Percentiles rank a stretch among this genome's conserved stretches.
phyloP scores from a whole-genome alignment of 352 stramenopile genomes.

The Pythium phragmiticola region DNA sequence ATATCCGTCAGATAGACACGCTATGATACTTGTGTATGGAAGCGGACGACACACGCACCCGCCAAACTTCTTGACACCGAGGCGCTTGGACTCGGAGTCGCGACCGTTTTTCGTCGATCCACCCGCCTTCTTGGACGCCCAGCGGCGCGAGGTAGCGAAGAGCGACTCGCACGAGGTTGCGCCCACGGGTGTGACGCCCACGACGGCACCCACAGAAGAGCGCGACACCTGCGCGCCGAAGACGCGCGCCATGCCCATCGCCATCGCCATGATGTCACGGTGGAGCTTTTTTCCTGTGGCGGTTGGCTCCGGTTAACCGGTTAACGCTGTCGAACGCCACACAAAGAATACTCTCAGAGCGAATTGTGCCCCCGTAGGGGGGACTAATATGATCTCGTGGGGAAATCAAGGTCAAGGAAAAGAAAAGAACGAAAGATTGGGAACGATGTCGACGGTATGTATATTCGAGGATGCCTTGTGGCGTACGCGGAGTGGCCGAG shows the following conservation, averaged over 20 bases:
- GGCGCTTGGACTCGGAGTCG: slow-evolving; percentile 95
- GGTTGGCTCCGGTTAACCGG: slow-evolving; percentile 13
- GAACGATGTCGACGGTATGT: slow-evolving; percentile 30
- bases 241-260: slow-evolving; percentile 69
- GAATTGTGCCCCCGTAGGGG: slow-evolving; percentile 7
- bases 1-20: background rate
- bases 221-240: slow-evolving; percentile 40
- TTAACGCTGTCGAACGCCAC: slow-evolving; percentile 18
- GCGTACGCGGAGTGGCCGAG: background rate
- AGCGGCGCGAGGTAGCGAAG: slow-evolving; percentile 54
- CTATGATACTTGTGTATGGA: background rate
- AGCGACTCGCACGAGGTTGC: slow-evolving; percentile 36
- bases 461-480: background rate
- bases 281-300: slow-evolving; percentile 6
- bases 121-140: slow-evolving; percentile 96
- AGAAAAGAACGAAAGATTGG: background rate
- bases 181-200: slow-evolving; percentile 20
- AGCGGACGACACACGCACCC: slow-evolving; percentile 41
- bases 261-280: slow-evolving; percentile 55
- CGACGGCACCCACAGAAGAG: slow-evolving; percentile 15
- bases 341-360: background rate
- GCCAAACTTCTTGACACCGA: slow-evolving; percentile 97
- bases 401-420: background rate
- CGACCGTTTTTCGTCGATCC: slow-evolving; percentile 97
- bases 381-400: background rate